phyloP scores from a whole-genome alignment of 345 rosid species.

The Tarenaya hassleriana region DNA sequence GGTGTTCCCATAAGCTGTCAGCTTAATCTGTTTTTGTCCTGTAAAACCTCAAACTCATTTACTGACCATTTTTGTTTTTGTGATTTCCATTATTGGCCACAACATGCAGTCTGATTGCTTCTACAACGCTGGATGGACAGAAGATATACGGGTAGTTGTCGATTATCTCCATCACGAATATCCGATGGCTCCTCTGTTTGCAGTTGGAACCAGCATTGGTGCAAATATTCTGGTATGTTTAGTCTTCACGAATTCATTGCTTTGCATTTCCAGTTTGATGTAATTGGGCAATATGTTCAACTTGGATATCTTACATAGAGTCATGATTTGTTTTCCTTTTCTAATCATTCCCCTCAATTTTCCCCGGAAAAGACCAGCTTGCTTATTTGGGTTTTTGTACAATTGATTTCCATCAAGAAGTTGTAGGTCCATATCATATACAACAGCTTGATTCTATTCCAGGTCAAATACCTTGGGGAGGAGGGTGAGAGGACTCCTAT shows the following conservation, averaged over 20 bases:
- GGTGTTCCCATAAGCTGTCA: neutral
- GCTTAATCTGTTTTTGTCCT: neutral
- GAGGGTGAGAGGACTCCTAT: constrained; percentile 61
- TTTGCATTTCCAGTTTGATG: constrained; percentile 9
- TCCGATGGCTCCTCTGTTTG: constrained; percentile 83
- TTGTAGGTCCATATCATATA: neutral
- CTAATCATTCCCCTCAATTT: no score
- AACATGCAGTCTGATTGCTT: constrained; percentile 76
- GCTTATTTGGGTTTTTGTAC: neutral
- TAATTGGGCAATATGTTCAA: neutral
- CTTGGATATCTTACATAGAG: neutral
- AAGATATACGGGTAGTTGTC: constrained; percentile 53
- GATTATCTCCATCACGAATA: constrained; percentile 50
- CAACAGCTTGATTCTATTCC: constrained; percentile 8
- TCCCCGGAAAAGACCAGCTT: neutral
- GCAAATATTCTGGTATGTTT: constrained; percentile 72
- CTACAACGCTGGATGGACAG: constrained; percentile 94
- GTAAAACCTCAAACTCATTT: neutral
- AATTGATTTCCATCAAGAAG: neutral
- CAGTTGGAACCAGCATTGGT: constrained; percentile 88
- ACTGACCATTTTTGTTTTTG: neutral
- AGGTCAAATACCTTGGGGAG: constrained; percentile 98
- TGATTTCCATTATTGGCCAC: constrained; percentile 10
- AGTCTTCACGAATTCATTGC: neutral
- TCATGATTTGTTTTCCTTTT: no score